Evolutionary conservation across 2,329 filamentous ascomycete species (phyloP).

Genomic region (Botrytis hyacinthi): DNA sequence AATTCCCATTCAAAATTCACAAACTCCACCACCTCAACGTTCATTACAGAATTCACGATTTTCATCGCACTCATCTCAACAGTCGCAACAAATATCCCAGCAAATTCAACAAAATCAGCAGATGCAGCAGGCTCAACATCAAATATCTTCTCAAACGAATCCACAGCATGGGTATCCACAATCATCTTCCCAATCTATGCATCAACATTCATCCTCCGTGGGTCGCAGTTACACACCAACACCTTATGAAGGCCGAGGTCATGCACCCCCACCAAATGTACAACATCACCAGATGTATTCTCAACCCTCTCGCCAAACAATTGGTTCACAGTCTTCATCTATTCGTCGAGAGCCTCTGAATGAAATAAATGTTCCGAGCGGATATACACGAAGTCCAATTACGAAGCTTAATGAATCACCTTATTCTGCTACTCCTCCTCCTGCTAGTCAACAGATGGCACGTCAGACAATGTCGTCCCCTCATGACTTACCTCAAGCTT

Average conservation of each 20-base stretch:
- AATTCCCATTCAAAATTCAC: conserved; percentile 27
- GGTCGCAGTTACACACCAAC: conserved; percentile 37
- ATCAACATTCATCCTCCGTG: conserved; percentile 48
- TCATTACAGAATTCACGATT: conserved; percentile 39
- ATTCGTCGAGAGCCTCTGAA: conserved; percentile 35
- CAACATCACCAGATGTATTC: conserved; percentile 39
- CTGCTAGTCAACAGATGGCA: conserved; percentile 23
- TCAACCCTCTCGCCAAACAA: conserved; percentile 34
- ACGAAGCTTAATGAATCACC: conserved; percentile 38
- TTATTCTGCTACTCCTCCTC: conserved; percentile 37
- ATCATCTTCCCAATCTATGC: conserved; percentile 47
- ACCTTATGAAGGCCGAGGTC: conserved; percentile 39
- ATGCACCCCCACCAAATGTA: conserved; percentile 42
- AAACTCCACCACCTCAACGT: conserved; percentile 34
- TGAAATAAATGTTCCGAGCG: conserved; percentile 32
- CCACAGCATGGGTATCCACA: conserved; percentile 46
- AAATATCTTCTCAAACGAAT: conserved; percentile 45
- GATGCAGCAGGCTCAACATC: conserved; percentile 43
- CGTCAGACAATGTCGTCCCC: conserved; percentile 35
- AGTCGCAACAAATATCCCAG: conserved; percentile 14
- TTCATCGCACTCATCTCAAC: conserved; percentile 39
- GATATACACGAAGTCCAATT: conserved; percentile 32
- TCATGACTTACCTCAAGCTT: conserved; percentile 29
- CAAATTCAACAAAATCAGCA: conserved; percentile 27
- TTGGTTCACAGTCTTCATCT: conserved; percentile 31